Percentiles rank a stretch among this genome's conserved stretches.
These are phyloP conservation scores for Rosa lucieae DNA, from an alignment of 306 rosid genomes.

Conservation along the genomic window DNA sequence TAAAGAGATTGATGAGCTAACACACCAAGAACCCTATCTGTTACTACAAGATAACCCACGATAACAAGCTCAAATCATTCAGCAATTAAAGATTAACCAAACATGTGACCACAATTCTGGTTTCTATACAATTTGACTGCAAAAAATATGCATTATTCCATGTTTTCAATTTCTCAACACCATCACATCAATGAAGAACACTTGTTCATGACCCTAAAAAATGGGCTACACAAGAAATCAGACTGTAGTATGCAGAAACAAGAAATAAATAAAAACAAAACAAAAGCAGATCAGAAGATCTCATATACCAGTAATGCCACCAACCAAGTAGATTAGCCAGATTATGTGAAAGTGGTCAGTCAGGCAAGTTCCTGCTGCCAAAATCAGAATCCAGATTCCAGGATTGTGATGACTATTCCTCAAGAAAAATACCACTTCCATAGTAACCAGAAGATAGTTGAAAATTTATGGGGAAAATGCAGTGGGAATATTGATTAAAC, in stretches of 20 bases:
- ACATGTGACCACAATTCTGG: not conserved
- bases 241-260: not conserved
- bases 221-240: not conserved
- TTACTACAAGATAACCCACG: not conserved
- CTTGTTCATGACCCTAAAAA: not conserved
- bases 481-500: not conserved
- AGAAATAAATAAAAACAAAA: not conserved
- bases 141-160: not conserved
- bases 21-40: not conserved
- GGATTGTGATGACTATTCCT: not conserved
- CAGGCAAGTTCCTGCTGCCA: not conserved
- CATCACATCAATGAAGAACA: not conserved
- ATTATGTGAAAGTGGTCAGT: not conserved
- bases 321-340: not conserved
- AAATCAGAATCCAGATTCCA: not conserved
- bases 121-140: not conserved
- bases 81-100: not conserved
- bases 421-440: not conserved
- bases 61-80: not conserved
- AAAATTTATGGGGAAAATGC: not conserved
- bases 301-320: not conserved
- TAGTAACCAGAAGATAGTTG: not conserved
- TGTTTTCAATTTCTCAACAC: not conserved
- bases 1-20: not conserved
- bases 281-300: not conserved